These are phyloP conservation scores for Teunomyces aglyptinius DNA, from an alignment of 805 yeast species.

Conservation along the genomic window DNA sequence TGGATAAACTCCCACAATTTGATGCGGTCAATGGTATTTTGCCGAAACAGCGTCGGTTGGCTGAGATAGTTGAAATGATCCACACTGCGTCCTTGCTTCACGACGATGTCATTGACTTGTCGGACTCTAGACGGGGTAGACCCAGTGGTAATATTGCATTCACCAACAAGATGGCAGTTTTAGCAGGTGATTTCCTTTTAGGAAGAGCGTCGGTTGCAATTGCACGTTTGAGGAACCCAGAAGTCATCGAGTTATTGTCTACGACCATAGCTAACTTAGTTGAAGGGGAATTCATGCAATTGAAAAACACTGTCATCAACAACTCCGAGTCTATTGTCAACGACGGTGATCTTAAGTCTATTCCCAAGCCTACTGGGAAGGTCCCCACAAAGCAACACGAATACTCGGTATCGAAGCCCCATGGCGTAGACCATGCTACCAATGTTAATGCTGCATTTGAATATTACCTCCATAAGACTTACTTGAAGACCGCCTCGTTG, in stretches of 20 bases:
- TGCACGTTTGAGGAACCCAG: conserved; percentile 91
- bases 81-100: conserved; percentile 95
- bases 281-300: conserved; percentile 98
- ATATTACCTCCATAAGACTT: conserved; percentile 92
- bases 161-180: conserved; percentile 94
- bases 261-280: conserved; percentile 96
- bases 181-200: conserved; percentile 93
- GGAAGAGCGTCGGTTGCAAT: conserved; percentile 97
- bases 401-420: conserved; percentile 43
- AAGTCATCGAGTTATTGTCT: conserved; percentile 91
- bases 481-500: conserved; percentile 89
- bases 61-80: conserved; percentile 97
- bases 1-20: conserved; percentile 62
- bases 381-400: conserved; percentile 62
- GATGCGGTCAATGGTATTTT: conserved; percentile 70
- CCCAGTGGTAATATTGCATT: conserved; percentile 92
- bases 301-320: conserved; percentile 80
- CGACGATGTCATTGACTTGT: conserved; percentile 93
- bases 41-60: conserved; percentile 92
- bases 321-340: conserved; percentile 49
- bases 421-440: conserved; percentile 54
- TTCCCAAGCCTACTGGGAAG: conserved; percentile 61
- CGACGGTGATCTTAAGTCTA: conserved; percentile 41
- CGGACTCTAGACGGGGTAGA: conserved; percentile 85
- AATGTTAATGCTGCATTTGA: conserved; percentile 89